phyloP scores from a whole-genome alignment of 305 asterid genomes.

The Fraxinus sp. region DNA sequence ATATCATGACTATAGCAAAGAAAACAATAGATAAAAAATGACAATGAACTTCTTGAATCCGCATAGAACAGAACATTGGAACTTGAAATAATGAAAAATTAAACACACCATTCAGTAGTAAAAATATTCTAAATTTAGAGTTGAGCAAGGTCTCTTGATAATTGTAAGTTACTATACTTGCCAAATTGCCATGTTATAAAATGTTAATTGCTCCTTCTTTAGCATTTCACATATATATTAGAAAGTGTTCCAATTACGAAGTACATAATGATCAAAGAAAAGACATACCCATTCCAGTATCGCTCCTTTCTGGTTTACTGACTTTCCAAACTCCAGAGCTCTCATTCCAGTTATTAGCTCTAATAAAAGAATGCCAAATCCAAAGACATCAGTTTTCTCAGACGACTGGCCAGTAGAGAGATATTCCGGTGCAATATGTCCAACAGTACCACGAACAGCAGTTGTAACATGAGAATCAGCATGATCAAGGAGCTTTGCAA shows the following conservation, averaged over 20 bases:
- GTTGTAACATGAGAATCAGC: conserved; percentile 92
- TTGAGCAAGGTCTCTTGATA: not conserved
- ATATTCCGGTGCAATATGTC: conserved; percentile 94
- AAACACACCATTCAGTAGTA: not conserved
- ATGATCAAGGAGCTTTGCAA: conserved; percentile 88
- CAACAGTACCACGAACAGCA: conserved; percentile 96
- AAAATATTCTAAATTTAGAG: not conserved
- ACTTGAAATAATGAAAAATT: not conserved
- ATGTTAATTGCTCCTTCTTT: not conserved
- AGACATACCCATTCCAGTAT: conserved; percentile 78
- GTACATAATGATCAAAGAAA: not conserved
- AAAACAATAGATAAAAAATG: not conserved
- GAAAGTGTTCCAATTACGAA: not conserved
- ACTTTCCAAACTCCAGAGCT: conserved; percentile 84
- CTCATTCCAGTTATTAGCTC: conserved; percentile 95
- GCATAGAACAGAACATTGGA: not conserved
- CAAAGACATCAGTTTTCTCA: conserved; percentile 92
- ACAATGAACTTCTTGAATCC: not conserved
- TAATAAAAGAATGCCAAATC: conserved; percentile 83
- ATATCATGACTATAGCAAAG: not conserved
- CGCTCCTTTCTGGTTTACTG: conserved; percentile 79
- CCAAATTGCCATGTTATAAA: not conserved
- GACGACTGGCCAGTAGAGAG: conserved; percentile 98
- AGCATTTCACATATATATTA: not conserved
- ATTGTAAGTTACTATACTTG: not conserved